A percentile compares a stretch with the other conserved stretches of the same genome.
These are phyloP conservation scores for Hyphopichia khmerensis DNA, from an alignment of 1,139 yeast species.

Conservation along the genomic window DNA sequence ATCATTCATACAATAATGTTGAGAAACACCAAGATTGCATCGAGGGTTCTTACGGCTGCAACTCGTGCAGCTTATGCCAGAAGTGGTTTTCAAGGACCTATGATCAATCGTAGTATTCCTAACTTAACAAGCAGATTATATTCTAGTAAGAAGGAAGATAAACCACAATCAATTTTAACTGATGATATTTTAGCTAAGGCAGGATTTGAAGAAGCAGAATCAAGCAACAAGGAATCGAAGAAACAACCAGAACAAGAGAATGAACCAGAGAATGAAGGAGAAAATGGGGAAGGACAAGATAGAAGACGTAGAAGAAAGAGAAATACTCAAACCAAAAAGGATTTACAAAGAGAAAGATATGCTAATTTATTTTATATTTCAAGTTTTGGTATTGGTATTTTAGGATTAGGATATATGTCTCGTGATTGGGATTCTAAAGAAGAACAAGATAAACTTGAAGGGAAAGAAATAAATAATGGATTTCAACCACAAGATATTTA, in stretches of 20 bases:
- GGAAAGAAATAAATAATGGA: constrained; percentile 62
- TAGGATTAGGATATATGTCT: constrained; percentile 71
- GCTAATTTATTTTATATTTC: constrained; percentile 70
- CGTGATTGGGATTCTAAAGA: constrained; percentile 88
- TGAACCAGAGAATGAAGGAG: constrained; percentile 8
- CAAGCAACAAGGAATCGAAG: constrained; percentile 10
- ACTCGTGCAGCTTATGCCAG: constrained; percentile 1
- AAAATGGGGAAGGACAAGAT: constrained; percentile 3
- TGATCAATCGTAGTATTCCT: constrained; percentile 1
- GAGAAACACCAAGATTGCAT: constrained; percentile 6
- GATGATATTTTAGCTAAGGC: constrained; percentile 84
- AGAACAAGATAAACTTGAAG: constrained; percentile 52
- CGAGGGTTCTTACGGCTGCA: constrained; percentile 5
- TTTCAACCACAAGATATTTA: constrained; percentile 65
- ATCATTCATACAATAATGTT: constrained; percentile 5
- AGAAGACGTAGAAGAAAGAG: constrained; percentile 43
- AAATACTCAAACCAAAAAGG: constrained; percentile 62
- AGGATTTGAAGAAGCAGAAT: constrained; percentile 60
- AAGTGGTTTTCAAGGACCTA: not conserved
- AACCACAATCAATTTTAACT: constrained; percentile 61
- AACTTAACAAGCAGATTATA: not conserved
- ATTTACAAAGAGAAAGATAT: constrained; percentile 53
- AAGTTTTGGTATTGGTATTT: constrained; percentile 57
- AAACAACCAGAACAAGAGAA: constrained; percentile 13
- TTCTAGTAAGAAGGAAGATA: constrained; percentile 15